These are phyloP conservation scores for Serendipita sp. DNA, from an alignment of 1,284 basidiomycete genomes.

Conservation along the genomic window DNA sequence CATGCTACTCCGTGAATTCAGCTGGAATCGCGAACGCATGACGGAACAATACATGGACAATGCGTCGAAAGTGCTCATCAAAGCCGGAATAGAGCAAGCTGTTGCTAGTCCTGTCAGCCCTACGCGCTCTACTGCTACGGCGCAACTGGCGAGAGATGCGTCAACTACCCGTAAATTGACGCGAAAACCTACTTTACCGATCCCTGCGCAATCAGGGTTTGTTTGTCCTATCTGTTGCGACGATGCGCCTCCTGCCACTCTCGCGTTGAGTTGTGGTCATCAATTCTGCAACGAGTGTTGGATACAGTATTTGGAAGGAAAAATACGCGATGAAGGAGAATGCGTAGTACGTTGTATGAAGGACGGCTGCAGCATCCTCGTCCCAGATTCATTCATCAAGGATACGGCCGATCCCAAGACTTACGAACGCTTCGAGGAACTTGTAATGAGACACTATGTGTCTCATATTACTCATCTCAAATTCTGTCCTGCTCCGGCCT, in stretches of 20 bases:
- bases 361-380: slow-evolving; percentile 68
- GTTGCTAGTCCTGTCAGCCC: slow-evolving; percentile 20
- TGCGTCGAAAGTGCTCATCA: slow-evolving; percentile 49
- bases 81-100: slow-evolving; percentile 42
- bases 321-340: slow-evolving; percentile 86
- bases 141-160: slow-evolving; percentile 19
- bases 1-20: slow-evolving; percentile 70
- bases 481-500: slow-evolving; percentile 83
- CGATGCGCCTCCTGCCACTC: slow-evolving; percentile 48
- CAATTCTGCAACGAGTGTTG: slow-evolving; percentile 81
- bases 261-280: slow-evolving; percentile 66
- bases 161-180: slow-evolving; percentile 25
- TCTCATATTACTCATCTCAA: slow-evolving; percentile 70
- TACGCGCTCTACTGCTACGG: slow-evolving; percentile 22
- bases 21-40: slow-evolving; percentile 95
- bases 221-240: slow-evolving; percentile 87
- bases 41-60: slow-evolving; percentile 93
- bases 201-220: slow-evolving; percentile 35
- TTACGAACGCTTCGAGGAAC: slow-evolving; percentile 64
- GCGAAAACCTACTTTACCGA: slow-evolving; percentile 29
- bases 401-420: slow-evolving; percentile 32
- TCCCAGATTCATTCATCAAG: slow-evolving; percentile 49
- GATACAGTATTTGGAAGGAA: slow-evolving; percentile 68
- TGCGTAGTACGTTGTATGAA: slow-evolving; percentile 87
- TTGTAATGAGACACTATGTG: slow-evolving; percentile 85